Base-by-base conservation (phyloP, 2,329 filamentous ascomycete species). In the Aspergillus persii region DNA sequence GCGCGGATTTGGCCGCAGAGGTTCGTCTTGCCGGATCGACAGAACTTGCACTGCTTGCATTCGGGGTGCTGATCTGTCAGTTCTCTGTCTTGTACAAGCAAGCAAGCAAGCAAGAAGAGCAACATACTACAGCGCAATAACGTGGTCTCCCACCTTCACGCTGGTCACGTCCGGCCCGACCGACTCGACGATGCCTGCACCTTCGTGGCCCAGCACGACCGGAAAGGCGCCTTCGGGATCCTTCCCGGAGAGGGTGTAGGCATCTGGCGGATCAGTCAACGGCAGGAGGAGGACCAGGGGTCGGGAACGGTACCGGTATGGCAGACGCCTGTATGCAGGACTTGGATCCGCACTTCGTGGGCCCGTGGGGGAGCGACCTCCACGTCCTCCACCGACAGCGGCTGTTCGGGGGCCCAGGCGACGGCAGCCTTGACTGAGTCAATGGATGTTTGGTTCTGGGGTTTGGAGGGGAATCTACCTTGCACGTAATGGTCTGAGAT, bases 21-120 rank as follows among this genome's bases (percentile, higher is more conserved):
- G 81, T 98, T 96, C 71, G 94, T 98, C 88, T 99, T 99, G 81
- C 94, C 94, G 41, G 94, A 97, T 79, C 91, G 94, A 89, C 95
- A 99, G 85, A 98, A 98, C 83, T 98, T 98, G 88, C 95, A 99
- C 79, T 98, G 94, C 68, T 86, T 84, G 83, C 94, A 97, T 82
- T 98, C 94, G 65, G 95, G 50, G 93, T 97, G 83, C 92, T 96
- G 72, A 9, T 23, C 6, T 15, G 15, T 39, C 57, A 58, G 63
- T 41, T 56, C 9, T 48, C 9, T 48, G 56, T 61, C 50, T 63
- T 71, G 54, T 18, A 3, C 69, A 4, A 30, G n/a, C 61, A 4
- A 8, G 7, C 54, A 61, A 59, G 53, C 55, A 58, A 55, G 31
- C n/a, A 53, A 29, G 59, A 18, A 57, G 50, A 29, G 54, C 27